Percentiles rank a stretch among this genome's conserved stretches.
These are phyloP conservation scores for Colletotrichum noveboracense DNA, from an alignment of 2,329 filamentous ascomycete species.

Conservation along the genomic window DNA sequence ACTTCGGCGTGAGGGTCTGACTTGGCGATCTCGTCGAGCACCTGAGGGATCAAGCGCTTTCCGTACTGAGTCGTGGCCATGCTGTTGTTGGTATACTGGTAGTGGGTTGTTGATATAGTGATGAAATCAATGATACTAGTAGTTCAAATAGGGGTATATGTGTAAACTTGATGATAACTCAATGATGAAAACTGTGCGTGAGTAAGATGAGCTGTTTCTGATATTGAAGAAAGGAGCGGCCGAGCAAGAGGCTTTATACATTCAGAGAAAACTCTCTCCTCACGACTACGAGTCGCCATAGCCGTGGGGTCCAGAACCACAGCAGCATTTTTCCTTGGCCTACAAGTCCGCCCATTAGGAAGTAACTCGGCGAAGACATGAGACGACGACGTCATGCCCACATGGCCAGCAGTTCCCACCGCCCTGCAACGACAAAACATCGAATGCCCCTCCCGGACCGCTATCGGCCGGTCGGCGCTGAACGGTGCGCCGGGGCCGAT, in stretches of 20 bases:
- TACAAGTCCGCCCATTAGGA: constrained; percentile 1
- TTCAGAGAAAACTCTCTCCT: background rate
- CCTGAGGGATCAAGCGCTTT: constrained; percentile 38
- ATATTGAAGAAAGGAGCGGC: background rate
- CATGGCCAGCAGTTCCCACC: background rate
- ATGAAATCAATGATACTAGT: background rate
- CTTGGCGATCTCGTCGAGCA: constrained; percentile 42
- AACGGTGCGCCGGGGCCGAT: constrained; percentile 4
- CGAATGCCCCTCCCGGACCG: background rate
- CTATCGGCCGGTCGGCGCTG: constrained; percentile 9
- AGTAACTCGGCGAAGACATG: background rate
- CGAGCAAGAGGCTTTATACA: background rate
- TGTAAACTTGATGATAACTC: background rate
- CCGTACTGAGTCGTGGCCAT: constrained; percentile 16
- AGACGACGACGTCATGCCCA: constrained; percentile 14
- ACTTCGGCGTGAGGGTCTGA: constrained; percentile 38
- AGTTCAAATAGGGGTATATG: background rate
- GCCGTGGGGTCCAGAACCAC: background rate
- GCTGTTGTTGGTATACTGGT: background rate
- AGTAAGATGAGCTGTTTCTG: background rate
- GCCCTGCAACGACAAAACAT: background rate
- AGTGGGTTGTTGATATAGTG: background rate
- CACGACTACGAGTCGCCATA: background rate
- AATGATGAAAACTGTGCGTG: background rate
- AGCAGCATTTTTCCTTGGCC: background rate